Percentiles rank a stretch among this genome's conserved stretches.
These are phyloP conservation scores for Macrotyloma uniflorum DNA, from an alignment of 306 rosid genomes.

Conservation along the genomic window DNA sequence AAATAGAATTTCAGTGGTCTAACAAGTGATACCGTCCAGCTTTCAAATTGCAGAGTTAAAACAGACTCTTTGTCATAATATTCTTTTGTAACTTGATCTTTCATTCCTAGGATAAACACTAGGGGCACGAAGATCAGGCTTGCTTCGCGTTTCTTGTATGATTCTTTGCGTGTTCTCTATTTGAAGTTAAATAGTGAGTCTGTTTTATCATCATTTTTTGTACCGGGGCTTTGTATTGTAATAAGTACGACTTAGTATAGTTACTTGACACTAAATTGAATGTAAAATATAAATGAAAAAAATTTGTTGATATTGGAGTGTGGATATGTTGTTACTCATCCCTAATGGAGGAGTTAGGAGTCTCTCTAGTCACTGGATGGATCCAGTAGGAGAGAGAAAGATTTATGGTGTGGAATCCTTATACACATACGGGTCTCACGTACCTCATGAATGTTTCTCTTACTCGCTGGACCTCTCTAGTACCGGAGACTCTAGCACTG, in stretches of 20 bases:
- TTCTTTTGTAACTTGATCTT: slow-evolving; percentile 61
- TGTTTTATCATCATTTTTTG: slow-evolving; percentile 35
- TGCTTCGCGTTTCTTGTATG: slow-evolving; percentile 38
- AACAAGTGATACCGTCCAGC: slow-evolving; percentile 60
- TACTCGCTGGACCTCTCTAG: too few relatives aligned
- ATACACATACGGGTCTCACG: too few relatives aligned
- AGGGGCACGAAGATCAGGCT: slow-evolving; percentile 46
- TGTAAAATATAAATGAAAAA: slow-evolving; percentile 31
- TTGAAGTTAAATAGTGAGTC: slow-evolving; percentile 36
- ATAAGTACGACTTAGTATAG: slow-evolving; percentile 23
- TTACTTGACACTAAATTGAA: slow-evolving; percentile 30
- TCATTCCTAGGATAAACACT: slow-evolving; percentile 47
- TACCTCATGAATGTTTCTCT: too few relatives aligned
- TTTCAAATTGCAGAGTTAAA: slow-evolving; percentile 28
- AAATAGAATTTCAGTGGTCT: slow-evolving; percentile 99
- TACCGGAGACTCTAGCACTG: too few relatives aligned
- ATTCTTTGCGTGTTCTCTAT: slow-evolving; percentile 52
- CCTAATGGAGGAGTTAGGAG: too few relatives aligned
- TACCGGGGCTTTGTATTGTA: slow-evolving; percentile 33
- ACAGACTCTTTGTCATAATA: slow-evolving; percentile 54
- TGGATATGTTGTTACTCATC: not conserved
- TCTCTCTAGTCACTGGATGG: too few relatives aligned
- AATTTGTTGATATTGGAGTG: slow-evolving; percentile 20
- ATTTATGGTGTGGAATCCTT: too few relatives aligned
- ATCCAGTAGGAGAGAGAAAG: too few relatives aligned